phyloP scores from a whole-genome alignment of 345 rosid species.

The Balakata baccata region DNA sequence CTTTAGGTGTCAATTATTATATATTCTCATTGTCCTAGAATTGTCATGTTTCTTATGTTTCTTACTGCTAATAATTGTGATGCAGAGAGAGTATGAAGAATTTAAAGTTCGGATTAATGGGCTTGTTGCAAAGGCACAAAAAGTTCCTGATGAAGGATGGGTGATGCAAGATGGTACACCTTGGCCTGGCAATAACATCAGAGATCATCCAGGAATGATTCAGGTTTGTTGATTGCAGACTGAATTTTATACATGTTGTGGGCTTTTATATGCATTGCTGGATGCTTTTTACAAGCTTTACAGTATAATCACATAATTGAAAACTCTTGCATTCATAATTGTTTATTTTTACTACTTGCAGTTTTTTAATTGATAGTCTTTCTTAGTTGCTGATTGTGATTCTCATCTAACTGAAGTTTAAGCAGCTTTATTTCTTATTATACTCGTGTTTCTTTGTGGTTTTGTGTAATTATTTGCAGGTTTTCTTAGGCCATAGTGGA shows the following conservation, averaged over 20 bases:
- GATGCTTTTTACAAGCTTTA: background rate
- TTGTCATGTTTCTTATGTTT: background rate
- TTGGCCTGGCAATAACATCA: conserved; percentile 68
- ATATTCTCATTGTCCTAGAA: background rate
- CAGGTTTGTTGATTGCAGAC: conserved; percentile 39
- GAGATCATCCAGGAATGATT: conserved; percentile 71
- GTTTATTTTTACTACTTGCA: background rate
- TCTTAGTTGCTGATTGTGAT: no score
- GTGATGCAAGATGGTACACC: conserved; percentile 70
- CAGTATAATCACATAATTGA: background rate
- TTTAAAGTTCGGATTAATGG: conserved; percentile 60
- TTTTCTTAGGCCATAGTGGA: conserved; percentile 36
- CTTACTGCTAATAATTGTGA: conserved; percentile 4
- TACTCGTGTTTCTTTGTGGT: background rate
- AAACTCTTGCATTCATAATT: background rate
- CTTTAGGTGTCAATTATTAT: background rate
- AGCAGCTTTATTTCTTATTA: no score
- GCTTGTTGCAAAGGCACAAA: conserved; percentile 57
- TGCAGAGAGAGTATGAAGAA: conserved; percentile 68
- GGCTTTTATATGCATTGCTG: background rate
- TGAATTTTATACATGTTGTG: background rate
- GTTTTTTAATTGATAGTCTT: background rate
- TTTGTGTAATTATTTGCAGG: conserved; percentile 18
- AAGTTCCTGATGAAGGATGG: conserved; percentile 72
- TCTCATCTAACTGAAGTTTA: no score